These are phyloP conservation scores for Fusarium sp. DNA, from an alignment of 2,329 filamentous ascomycete genomes.

Conservation along the genomic window DNA sequence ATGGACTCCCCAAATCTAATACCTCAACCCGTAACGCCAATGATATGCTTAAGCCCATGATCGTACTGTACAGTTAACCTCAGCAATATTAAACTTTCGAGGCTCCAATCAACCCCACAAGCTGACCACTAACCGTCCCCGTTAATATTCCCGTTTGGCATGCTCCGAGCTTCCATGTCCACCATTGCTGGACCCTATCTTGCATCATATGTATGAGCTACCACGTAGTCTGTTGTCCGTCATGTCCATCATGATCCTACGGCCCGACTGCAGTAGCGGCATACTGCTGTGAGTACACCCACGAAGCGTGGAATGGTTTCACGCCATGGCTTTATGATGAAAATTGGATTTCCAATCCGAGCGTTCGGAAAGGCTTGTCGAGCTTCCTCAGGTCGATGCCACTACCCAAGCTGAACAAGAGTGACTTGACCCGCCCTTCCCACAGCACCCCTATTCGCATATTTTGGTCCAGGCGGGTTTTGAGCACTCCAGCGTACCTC, in stretches of 20 bases:
- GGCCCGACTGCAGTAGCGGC: conserved; percentile 19
- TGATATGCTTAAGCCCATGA: conserved; percentile 28
- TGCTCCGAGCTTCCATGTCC: conserved; percentile 9
- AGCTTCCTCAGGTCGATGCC: conserved; percentile 82
- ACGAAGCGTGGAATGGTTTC: neutral
- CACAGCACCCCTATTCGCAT: conserved; percentile 87
- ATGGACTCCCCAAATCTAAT: conserved; percentile 1
- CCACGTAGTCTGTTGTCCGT: conserved; percentile 9
- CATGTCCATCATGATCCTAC: conserved; percentile 15
- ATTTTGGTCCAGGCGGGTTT: conserved; percentile 89
- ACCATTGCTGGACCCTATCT: conserved; percentile 10
- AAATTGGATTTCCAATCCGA: conserved; percentile 85
- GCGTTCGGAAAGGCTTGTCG: conserved; percentile 80
- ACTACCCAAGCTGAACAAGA: conserved; percentile 91
- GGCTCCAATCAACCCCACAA: neutral
- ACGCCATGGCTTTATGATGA: conserved; percentile 69
- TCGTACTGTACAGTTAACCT: conserved; percentile 11
- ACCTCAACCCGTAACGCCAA: conserved; percentile 28
- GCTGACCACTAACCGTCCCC: conserved; percentile 3
- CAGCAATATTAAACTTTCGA: conserved; percentile 11
- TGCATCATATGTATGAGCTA: conserved; percentile 12
- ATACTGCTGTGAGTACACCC: conserved; percentile 10
- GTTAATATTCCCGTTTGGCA: conserved; percentile 17
- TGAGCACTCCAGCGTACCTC: conserved; percentile 86
- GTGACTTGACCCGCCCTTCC: conserved; percentile 92